Evolutionary conservation across 805 yeast genomes (phyloP).

Genomic region (Helenozyma baotianmanensis): DNA sequence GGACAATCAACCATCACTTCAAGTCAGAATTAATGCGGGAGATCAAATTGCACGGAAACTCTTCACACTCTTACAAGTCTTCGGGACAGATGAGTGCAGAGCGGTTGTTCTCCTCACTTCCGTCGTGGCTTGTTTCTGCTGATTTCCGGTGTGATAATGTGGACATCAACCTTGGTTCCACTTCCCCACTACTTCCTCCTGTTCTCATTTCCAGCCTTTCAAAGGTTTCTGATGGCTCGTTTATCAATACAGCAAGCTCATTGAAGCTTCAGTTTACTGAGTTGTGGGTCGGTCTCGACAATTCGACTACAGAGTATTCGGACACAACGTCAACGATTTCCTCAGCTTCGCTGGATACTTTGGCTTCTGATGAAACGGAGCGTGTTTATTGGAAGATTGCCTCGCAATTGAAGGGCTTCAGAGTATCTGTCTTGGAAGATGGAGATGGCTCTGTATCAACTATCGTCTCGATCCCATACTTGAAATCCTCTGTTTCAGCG

Average conservation of each 20-base stretch:
- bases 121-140: conserved; percentile 30
- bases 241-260: conserved; percentile 4
- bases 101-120: conserved; percentile 26
- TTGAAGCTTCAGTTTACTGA: not conserved
- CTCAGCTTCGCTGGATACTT: conserved; percentile 27
- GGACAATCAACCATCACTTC: conserved; percentile 24
- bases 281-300: not conserved
- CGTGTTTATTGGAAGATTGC: conserved; percentile 22
- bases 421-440: conserved; percentile 12
- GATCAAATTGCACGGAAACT: too few species aligned
- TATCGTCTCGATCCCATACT: too few species aligned
- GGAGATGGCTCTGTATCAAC: not conserved
- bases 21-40: conserved; percentile 18
- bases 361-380: conserved; percentile 12
- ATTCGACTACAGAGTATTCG: conserved; percentile 1
- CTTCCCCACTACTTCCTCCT: conserved; percentile 33
- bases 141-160: conserved; percentile 14
- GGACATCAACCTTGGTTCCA: conserved; percentile 29
- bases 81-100: too few species aligned
- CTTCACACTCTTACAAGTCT: not conserved
- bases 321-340: conserved; percentile 7
- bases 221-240: conserved; percentile 12
- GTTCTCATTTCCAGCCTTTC: conserved; percentile 18
- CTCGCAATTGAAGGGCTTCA: conserved; percentile 14
- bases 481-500: too few species aligned